A percentile compares a stretch with the other conserved stretches of the same genome.
These are phyloP conservation scores for Vanilla planifolia DNA, from an alignment of 106 monocot genomes.

Conservation along the genomic window DNA sequence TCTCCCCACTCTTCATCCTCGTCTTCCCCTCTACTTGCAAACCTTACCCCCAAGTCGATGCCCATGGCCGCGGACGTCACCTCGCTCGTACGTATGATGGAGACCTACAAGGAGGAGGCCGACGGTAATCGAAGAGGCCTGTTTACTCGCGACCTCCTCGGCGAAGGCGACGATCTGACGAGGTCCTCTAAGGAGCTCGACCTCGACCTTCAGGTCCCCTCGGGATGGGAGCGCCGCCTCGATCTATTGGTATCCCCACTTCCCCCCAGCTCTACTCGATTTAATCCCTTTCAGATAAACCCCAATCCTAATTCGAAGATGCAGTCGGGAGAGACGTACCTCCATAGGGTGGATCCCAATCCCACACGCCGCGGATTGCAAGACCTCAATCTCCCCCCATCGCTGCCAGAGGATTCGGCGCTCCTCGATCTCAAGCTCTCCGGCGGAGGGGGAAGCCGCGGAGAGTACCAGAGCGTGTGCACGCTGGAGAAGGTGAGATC, in stretches of 20 bases:
- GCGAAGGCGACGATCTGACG: constrained; percentile 8
- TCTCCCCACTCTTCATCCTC: background rate
- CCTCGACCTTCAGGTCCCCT: constrained; percentile 19
- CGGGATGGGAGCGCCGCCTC: constrained; percentile 16
- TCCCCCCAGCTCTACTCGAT: background rate
- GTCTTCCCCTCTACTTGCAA: background rate
- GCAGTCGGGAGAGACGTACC: constrained; percentile 31
- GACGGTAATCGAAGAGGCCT: constrained; percentile 7
- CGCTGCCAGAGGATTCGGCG: constrained; percentile 1
- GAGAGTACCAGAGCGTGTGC: constrained; percentile 53
- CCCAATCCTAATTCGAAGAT: background rate
- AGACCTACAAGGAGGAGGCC: constrained; percentile 3
- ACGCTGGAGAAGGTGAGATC: constrained; percentile 12
- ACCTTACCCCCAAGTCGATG: background rate
- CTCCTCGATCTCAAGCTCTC: constrained; percentile 29
- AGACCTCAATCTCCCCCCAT: constrained; percentile 49
- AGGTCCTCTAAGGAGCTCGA: constrained; percentile 21
- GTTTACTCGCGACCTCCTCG: constrained; percentile 26
- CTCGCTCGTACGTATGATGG: constrained; percentile 11
- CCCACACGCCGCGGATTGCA: constrained; percentile 9
- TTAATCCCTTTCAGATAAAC: background rate
- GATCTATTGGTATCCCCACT: constrained; percentile 13
- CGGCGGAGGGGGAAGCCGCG: background rate
- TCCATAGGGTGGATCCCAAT: constrained; percentile 10
- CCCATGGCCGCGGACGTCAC: constrained; percentile 37